These are phyloP conservation scores for Phaffomyces opuntiae DNA, from an alignment of 805 yeast genomes.

Conservation along the genomic window DNA sequence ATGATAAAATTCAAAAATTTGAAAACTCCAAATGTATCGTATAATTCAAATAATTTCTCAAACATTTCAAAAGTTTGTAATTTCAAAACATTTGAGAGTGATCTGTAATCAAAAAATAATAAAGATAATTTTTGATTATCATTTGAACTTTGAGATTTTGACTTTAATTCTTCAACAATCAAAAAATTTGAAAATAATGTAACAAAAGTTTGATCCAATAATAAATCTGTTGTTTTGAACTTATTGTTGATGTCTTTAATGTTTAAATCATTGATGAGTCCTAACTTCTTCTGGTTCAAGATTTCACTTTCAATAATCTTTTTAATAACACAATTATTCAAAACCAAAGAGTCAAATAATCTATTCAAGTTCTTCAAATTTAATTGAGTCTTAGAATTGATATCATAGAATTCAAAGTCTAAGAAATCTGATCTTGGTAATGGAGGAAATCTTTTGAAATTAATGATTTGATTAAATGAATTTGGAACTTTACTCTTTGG, in stretches of 20 bases:
- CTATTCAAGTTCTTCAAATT: slow-evolving; percentile 12
- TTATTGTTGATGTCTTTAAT: slow-evolving; percentile 5
- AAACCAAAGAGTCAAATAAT: slow-evolving; percentile 10
- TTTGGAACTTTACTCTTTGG: slow-evolving; percentile 9
- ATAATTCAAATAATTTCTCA: slow-evolving; percentile 29
- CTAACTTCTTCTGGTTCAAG: slow-evolving; percentile 1
- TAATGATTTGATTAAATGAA: slow-evolving; percentile 7
- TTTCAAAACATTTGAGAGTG: slow-evolving; percentile 17
- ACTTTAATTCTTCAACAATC: slow-evolving; percentile 11
- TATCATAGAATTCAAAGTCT: slow-evolving; percentile 6
- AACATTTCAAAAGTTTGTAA: slow-evolving; percentile 20
- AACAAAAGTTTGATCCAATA: slow-evolving; percentile 13
- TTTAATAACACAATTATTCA: slow-evolving; percentile 6
- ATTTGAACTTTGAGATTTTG: slow-evolving; percentile 10
- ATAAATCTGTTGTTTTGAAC: slow-evolving; percentile 7
- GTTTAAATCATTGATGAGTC: slow-evolving; percentile 3
- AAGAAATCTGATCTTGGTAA: slow-evolving; percentile 21
- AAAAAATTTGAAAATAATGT: slow-evolving; percentile 8
- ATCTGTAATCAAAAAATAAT: slow-evolving; percentile 10
- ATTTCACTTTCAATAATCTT: slow-evolving; percentile 6
- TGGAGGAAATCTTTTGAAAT: slow-evolving; percentile 18
- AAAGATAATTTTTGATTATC: slow-evolving; percentile 2
- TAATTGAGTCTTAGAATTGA: slow-evolving; percentile 6
- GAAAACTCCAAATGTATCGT: slow-evolving; percentile 30
- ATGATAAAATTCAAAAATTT: slow-evolving; percentile 29